These are phyloP conservation scores for Claviceps paspali DNA, from an alignment of 2,329 filamentous ascomycete genomes.

Conservation along the genomic window DNA sequence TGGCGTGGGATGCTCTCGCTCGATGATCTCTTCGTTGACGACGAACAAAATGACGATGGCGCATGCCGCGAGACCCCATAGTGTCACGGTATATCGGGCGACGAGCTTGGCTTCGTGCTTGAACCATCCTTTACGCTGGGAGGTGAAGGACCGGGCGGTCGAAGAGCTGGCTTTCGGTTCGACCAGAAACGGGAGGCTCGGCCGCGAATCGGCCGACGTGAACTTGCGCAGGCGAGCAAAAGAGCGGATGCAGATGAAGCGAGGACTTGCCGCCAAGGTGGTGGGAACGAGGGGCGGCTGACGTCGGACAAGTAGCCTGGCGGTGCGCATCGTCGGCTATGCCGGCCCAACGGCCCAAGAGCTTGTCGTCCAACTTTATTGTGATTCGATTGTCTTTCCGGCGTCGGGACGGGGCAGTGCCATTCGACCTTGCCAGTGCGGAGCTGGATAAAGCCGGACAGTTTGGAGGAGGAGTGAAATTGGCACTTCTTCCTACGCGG, in stretches of 20 bases:
- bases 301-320: constrained; percentile 22
- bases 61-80: constrained; percentile 49
- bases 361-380: not conserved
- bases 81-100: constrained; percentile 48
- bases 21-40: constrained; percentile 57
- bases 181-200: constrained; percentile 32
- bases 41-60: constrained; percentile 47
- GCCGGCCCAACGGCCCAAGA: constrained; percentile 4
- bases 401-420: too few species aligned
- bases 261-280: constrained; percentile 7
- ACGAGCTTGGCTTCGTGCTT: constrained; percentile 56
- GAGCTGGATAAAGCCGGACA: too few species aligned
- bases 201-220: constrained; percentile 17
- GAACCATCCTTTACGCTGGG: constrained; percentile 55
- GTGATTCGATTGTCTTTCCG: too few species aligned
- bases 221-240: constrained; percentile 15
- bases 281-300: constrained; percentile 3
- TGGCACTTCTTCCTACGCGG: too few species aligned
- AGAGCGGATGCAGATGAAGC: constrained; percentile 11
- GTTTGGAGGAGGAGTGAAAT: too few species aligned
- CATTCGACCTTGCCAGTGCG: not conserved
- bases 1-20: constrained; percentile 66
- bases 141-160: constrained; percentile 61
- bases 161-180: constrained; percentile 33
- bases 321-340: constrained; percentile 21